phyloP scores from a whole-genome alignment of 495 filamentous ascomycete genomes.

The Alectoria sarmentosa region DNA sequence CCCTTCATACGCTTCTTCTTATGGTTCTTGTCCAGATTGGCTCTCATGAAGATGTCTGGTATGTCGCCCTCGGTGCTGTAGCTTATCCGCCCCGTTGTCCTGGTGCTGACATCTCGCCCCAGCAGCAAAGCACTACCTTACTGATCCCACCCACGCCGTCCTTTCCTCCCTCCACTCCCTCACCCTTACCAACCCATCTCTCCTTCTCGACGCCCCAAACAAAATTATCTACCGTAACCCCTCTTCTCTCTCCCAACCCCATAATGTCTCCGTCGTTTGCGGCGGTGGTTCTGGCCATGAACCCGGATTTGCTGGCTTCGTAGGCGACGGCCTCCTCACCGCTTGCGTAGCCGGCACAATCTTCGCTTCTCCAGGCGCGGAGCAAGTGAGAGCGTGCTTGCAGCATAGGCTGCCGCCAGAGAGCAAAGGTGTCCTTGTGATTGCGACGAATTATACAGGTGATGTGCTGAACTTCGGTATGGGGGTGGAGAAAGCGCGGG shows the following conservation, averaged over 20 bases:
- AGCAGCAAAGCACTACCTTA: conserved; percentile 82
- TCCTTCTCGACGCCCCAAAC: conserved; percentile 70
- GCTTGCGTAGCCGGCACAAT: conserved; percentile 88
- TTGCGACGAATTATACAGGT: conserved; percentile 61
- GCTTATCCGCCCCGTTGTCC: neutral
- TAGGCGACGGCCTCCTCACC: conserved; percentile 68
- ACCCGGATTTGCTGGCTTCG: conserved; percentile 73
- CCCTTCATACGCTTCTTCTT: neutral
- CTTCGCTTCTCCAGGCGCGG: conserved; percentile 81
- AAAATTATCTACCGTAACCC: conserved; percentile 83
- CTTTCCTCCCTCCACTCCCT: conserved; percentile 66
- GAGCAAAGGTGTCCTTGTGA: conserved; percentile 61
- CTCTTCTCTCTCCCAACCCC: conserved; percentile 27
- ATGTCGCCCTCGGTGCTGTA: neutral
- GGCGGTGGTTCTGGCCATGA: conserved; percentile 94
- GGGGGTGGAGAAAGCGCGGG: conserved; percentile 86
- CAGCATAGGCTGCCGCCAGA: conserved; percentile 61
- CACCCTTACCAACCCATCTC: conserved; percentile 77
- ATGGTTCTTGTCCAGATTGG: neutral
- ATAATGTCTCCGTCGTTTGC: conserved; percentile 72
- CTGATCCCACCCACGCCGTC: conserved; percentile 76
- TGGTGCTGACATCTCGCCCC: neutral
- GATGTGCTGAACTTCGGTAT: conserved; percentile 95
- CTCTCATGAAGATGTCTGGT: conserved; percentile 19
- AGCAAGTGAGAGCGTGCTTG: conserved; percentile 76